These are phyloP conservation scores for Thalia dealbata DNA, from an alignment of 176 grass and related monocot species.

Conservation along the genomic window DNA sequence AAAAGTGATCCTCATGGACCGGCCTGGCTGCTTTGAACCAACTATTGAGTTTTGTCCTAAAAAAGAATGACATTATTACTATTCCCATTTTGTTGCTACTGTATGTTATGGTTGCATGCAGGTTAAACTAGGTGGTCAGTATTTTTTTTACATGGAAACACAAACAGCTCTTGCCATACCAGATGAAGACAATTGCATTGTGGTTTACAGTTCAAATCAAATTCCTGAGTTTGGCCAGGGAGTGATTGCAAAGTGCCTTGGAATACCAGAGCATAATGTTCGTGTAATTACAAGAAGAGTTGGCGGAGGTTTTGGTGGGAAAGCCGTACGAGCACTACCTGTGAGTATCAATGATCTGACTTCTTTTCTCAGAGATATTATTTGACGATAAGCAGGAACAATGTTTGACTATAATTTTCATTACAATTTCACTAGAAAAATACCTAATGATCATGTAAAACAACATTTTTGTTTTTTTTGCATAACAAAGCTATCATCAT, in stretches of 20 bases:
- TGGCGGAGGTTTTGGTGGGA: slow-evolving; percentile 73
- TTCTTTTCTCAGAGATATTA: background rate
- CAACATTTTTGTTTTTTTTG: no score
- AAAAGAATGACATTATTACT: no score
- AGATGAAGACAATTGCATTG: slow-evolving; percentile 77
- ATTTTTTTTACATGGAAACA: slow-evolving; percentile 83
- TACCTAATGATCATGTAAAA: no score
- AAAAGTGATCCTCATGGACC: no score
- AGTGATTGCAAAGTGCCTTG: slow-evolving; percentile 46
- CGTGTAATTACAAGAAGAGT: slow-evolving; percentile 71
- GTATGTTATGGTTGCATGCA: slow-evolving; percentile 11
- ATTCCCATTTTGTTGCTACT: no score
- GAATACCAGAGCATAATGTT: slow-evolving; percentile 58
- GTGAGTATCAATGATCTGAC: slow-evolving; percentile 18
- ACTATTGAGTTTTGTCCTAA: no score
- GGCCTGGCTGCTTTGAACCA: no score
- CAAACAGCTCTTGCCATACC: slow-evolving; percentile 53
- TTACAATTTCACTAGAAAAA: background rate
- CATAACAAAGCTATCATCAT: no score
- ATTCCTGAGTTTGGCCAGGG: slow-evolving; percentile 33
- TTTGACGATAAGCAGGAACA: background rate
- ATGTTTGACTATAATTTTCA: background rate
- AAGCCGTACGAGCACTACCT: slow-evolving; percentile 37
- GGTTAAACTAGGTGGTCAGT: slow-evolving; percentile 78
- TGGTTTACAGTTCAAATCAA: slow-evolving; percentile 45